phyloP scores from a whole-genome alignment of 129 eudicot species.

The Artemisia tridentata region DNA sequence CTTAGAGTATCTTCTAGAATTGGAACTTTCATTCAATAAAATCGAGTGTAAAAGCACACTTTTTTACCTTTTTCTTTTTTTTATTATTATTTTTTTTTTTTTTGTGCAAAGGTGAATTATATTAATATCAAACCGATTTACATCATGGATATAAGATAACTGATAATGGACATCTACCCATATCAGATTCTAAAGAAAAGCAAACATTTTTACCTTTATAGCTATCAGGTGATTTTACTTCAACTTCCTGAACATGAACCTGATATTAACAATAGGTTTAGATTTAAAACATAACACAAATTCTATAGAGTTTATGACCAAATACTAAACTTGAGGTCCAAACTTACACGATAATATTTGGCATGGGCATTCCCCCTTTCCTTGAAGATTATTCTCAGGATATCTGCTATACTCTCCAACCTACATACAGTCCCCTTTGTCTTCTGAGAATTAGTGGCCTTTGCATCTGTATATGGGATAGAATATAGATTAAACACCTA shows the following conservation, averaged over 20 bases:
- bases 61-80: slow-evolving; percentile 65
- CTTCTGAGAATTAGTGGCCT: slow-evolving; percentile 45
- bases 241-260: slow-evolving; percentile 92
- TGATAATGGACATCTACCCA: too few species aligned
- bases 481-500: slow-evolving; percentile 2
- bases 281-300: slow-evolving; percentile 10
- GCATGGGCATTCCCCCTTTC: slow-evolving; percentile 72
- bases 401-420: slow-evolving; percentile 79
- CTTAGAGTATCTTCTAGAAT: slow-evolving; percentile 8
- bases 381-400: slow-evolving; percentile 66
- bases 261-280: slow-evolving; percentile 33
- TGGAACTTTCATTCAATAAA: not conserved
- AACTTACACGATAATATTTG: slow-evolving; percentile 77
- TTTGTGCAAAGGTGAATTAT: too few species aligned
- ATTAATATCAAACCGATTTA: too few species aligned
- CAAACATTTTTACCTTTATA: slow-evolving; percentile 46
- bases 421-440: slow-evolving; percentile 62
- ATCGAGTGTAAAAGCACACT: not conserved
- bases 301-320: slow-evolving; percentile 15
- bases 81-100: too few species aligned
- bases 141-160: too few species aligned
- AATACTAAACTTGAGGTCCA: slow-evolving; percentile 3
- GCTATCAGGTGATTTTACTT: slow-evolving; percentile 47
- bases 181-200: too few species aligned
- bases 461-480: slow-evolving; percentile 44